A percentile compares a stretch with the other conserved stretches of the same genome.
Evolutionary conservation across 2,329 filamentous ascomycete genomes (phyloP).

Genomic region (Cytospora chrysosperma): DNA sequence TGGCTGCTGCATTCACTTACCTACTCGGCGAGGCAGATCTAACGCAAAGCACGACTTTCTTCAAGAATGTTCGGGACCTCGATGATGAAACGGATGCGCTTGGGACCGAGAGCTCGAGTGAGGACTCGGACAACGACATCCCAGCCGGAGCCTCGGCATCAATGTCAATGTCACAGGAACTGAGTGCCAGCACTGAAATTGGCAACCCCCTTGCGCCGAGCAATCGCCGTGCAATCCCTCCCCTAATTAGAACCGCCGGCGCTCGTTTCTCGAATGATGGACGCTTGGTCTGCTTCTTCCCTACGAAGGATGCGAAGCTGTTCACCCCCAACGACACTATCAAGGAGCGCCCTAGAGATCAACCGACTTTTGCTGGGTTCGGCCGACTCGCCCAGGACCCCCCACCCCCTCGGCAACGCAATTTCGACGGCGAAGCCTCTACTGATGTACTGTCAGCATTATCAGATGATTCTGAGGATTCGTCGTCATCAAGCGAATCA

Average conservation of each 20-base stretch:
- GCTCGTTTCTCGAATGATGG: conserved; percentile 63
- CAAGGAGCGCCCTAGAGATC: conserved; percentile 50
- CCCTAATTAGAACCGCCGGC: conserved; percentile 58
- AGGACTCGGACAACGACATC: conserved; percentile 68
- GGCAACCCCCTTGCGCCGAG: conserved; percentile 53
- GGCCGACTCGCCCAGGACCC: conserved; percentile 53
- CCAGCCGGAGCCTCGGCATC: conserved; percentile 53
- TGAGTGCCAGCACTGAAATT: conserved; percentile 53
- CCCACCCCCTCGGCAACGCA: conserved; percentile 46
- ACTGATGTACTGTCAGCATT: conserved; percentile 51
- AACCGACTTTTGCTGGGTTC: conserved; percentile 58
- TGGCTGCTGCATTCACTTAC: conserved; percentile 62
- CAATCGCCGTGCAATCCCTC: conserved; percentile 54
- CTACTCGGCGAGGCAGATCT: conserved; percentile 63
- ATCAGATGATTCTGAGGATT: conserved; percentile 47
- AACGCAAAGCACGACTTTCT: conserved; percentile 58
- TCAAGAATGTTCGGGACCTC: conserved; percentile 63
- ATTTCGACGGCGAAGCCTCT: conserved; percentile 49
- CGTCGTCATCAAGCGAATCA: conserved; percentile 57
- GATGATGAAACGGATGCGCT: conserved; percentile 57
- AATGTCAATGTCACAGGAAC: conserved; percentile 65
- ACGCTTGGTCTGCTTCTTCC: conserved; percentile 66
- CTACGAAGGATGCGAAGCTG: conserved; percentile 63
- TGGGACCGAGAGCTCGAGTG: conserved; percentile 78
- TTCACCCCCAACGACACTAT: conserved; percentile 46